These are phyloP conservation scores for Cryptococcus sp. DNA, from an alignment of 1,284 basidiomycete species.

Conservation along the genomic window DNA sequence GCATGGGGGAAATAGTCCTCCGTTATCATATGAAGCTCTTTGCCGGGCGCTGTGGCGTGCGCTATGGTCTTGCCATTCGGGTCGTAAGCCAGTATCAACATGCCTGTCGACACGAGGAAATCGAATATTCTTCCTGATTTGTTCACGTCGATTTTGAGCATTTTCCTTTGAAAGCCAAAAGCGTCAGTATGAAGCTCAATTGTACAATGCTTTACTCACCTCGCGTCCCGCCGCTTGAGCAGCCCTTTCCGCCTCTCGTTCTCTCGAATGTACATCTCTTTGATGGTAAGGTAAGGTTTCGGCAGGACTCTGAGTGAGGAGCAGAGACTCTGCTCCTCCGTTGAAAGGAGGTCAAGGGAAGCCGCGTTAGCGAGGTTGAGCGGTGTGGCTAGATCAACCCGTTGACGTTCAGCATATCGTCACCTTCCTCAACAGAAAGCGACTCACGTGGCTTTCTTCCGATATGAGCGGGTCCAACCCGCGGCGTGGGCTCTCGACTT, in stretches of 20 bases:
- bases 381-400: conserved; percentile 54
- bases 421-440: background rate
- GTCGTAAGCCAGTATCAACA: conserved; percentile 48
- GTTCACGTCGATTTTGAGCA: conserved; percentile 89
- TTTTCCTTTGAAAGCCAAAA: conserved; percentile 50
- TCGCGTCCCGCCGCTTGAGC: conserved; percentile 77
- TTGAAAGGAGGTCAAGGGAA: conserved; percentile 80
- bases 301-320: conserved; percentile 83
- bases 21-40: conserved; percentile 23
- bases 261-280: conserved; percentile 87
- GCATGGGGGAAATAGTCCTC: background rate
- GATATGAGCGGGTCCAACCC: conserved; percentile 20
- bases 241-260: conserved; percentile 85
- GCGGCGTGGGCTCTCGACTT: conserved; percentile 39
- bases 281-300: conserved; percentile 88
- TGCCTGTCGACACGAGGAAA: conserved; percentile 61
- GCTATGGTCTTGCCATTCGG: conserved; percentile 34
- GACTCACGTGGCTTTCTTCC: conserved; percentile 40
- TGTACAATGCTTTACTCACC: conserved; percentile 51
- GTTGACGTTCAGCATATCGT: background rate
- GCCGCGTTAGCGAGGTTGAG: conserved; percentile 84
- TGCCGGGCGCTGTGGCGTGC: conserved; percentile 29
- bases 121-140: conserved; percentile 89
- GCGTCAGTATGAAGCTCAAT: background rate
- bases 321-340: conserved; percentile 84